phyloP scores from a whole-genome alignment of 805 yeast genomes.

The Candida sphagnicola region DNA sequence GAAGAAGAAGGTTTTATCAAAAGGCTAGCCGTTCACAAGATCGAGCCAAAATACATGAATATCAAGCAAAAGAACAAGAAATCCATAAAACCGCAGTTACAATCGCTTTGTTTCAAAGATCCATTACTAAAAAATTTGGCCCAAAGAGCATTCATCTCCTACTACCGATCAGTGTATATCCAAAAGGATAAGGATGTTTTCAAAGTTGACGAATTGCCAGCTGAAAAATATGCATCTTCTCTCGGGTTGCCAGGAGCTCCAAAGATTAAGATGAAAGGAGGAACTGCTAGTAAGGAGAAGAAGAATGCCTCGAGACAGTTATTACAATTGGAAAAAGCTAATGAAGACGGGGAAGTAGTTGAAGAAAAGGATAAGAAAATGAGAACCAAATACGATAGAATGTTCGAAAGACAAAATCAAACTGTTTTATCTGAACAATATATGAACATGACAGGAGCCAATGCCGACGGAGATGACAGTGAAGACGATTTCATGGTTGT shows the following conservation, averaged over 20 bases:
- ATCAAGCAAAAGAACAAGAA: slow-evolving; percentile 72
- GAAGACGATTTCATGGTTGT: slow-evolving; percentile 79
- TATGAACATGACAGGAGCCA: slow-evolving; percentile 58
- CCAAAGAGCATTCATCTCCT: slow-evolving; percentile 93
- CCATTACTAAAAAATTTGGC: slow-evolving; percentile 91
- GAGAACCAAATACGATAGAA: slow-evolving; percentile 87
- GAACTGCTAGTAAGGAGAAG: slow-evolving; percentile 57
- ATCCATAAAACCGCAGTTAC: slow-evolving; percentile 77
- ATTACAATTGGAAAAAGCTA: slow-evolving; percentile 46
- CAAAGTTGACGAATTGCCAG: slow-evolving; percentile 68
- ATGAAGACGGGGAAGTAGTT: slow-evolving; percentile 55
- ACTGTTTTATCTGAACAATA: slow-evolving; percentile 88
- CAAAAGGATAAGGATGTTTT: slow-evolving; percentile 88
- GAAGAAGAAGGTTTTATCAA: slow-evolving; percentile 77
- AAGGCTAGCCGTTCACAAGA: slow-evolving; percentile 56
- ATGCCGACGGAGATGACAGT: slow-evolving; percentile 22
- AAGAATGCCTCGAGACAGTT: slow-evolving; percentile 81
- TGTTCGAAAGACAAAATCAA: slow-evolving; percentile 95
- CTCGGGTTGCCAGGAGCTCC: slow-evolving; percentile 97
- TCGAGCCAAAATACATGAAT: slow-evolving; percentile 68
- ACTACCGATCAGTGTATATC: slow-evolving; percentile 76
- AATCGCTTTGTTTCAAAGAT: slow-evolving; percentile 84
- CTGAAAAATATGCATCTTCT: slow-evolving; percentile 81
- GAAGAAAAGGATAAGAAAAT: slow-evolving; percentile 42
- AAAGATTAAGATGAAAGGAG: slow-evolving; percentile 66